A percentile compares a stretch with the other conserved stretches of the same genome.
phyloP scores from a whole-genome alignment of 176 grass and related monocot genomes.

The Carex parvula region DNA sequence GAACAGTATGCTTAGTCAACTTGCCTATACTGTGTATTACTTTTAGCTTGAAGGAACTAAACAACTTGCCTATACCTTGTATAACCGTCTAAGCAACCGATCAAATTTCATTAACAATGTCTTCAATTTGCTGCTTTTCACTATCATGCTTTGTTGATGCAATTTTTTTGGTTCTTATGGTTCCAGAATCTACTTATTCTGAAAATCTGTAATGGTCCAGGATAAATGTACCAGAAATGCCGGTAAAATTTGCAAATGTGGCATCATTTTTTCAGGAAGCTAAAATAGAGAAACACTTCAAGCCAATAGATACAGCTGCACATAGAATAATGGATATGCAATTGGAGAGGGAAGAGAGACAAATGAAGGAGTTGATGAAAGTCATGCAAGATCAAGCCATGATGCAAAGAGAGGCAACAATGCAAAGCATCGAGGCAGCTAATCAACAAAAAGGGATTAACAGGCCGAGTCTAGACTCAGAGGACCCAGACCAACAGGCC shows the following conservation, averaged over 20 bases:
- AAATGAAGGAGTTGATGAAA: constrained; percentile 67
- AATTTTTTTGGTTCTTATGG: neutral
- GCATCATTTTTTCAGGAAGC: constrained; percentile 53
- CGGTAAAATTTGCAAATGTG: neutral
- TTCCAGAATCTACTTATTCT: neutral
- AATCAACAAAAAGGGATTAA: neutral
- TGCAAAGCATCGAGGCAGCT: constrained; percentile 34
- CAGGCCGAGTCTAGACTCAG: constrained; percentile 19
- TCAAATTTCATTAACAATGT: neutral
- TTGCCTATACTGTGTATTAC: neutral
- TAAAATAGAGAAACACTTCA: constrained; percentile 80
- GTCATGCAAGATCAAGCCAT: constrained; percentile 49
- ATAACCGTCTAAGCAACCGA: neutral
- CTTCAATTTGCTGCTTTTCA: neutral
- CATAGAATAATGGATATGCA: constrained; percentile 77
- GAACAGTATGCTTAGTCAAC: neutral
- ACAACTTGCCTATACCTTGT: neutral
- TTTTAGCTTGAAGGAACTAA: neutral
- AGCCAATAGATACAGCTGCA: constrained; percentile 73
- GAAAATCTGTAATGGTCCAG: neutral
- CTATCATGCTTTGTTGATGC: constrained; percentile 10
- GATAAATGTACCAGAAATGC: neutral
- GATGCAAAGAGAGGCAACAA: constrained; percentile 60
- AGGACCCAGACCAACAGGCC: constrained; percentile 18
- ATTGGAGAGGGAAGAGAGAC: constrained; percentile 68